Conservation (phyloP, 257 asterid genomes). For the Solanum chmielewskii region DNA sequence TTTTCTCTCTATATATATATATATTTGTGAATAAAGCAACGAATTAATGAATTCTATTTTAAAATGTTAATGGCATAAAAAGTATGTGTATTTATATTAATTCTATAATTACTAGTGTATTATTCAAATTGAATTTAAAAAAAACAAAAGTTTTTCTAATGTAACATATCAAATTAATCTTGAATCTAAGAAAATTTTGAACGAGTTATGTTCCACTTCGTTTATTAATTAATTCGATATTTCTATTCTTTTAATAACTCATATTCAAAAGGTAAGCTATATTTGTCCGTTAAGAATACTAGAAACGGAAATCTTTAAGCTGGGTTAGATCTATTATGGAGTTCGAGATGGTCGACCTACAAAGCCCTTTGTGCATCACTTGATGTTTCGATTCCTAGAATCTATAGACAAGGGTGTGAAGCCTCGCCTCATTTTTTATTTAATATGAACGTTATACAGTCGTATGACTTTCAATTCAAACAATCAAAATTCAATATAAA, state of each 20-base stretch:
- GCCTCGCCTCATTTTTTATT: too few relatives aligned
- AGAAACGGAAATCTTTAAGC: too few relatives aligned
- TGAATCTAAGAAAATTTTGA: not conserved
- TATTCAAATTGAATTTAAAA: not conserved
- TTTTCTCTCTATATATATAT: too few relatives aligned
- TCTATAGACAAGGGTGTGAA: not conserved
- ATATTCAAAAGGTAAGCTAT: too few relatives aligned
- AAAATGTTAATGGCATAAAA: not conserved
- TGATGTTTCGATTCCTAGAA: too few relatives aligned
- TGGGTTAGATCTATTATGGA: too few relatives aligned
- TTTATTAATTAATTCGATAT: too few relatives aligned
- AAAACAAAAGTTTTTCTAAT: not conserved
- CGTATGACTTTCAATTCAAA: too few relatives aligned
- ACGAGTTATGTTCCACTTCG: too few relatives aligned
- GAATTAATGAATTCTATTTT: not conserved
- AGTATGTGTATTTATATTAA: not conserved
- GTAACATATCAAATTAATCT: too few relatives aligned
- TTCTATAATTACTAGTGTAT: not conserved
- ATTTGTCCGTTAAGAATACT: not conserved
- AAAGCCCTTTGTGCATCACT: not conserved
- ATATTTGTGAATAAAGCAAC: not conserved
- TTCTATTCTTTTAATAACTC: too few relatives aligned
- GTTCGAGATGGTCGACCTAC: not conserved
- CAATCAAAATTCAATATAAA: too few relatives aligned
- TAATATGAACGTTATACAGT: rapidly evolving